These are phyloP conservation scores for Russula virescens DNA, from an alignment of 768 basidiomycete genomes.

Conservation along the genomic window DNA sequence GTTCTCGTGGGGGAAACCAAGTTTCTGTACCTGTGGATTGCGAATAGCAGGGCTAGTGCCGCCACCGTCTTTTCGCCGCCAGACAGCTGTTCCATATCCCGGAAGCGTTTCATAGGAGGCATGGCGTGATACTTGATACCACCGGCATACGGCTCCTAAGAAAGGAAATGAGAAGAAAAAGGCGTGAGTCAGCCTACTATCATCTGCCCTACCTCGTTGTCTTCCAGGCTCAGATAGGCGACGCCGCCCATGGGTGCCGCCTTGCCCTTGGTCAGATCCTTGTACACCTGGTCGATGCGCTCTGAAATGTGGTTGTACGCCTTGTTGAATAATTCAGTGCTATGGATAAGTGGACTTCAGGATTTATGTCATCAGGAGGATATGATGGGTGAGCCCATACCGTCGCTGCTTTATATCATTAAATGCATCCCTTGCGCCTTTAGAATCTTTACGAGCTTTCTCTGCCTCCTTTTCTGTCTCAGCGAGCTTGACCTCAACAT, in stretches of 20 bases:
- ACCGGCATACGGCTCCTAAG: constrained; percentile 72
- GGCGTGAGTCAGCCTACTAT: neutral
- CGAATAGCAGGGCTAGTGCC: constrained; percentile 91
- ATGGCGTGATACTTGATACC: constrained; percentile 99
- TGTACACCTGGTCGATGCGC: constrained; percentile 92
- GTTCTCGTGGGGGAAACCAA: neutral
- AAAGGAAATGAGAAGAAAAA: neutral
- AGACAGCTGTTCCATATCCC: constrained; percentile 98
- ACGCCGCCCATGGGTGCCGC: constrained; percentile 93
- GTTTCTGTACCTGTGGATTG: constrained; percentile 75
- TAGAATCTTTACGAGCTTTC: constrained; percentile 84
- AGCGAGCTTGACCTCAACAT: constrained; percentile 76
- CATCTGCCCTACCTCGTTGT: constrained; percentile 68
- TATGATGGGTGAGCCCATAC: constrained; percentile 35
- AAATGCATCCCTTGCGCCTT: constrained; percentile 85
- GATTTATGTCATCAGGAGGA: neutral
- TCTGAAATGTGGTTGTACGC: constrained; percentile 97
- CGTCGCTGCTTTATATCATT: constrained; percentile 79
- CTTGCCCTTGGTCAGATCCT: constrained; percentile 94
- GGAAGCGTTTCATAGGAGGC: constrained; percentile 99
- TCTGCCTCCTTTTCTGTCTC: constrained; percentile 93
- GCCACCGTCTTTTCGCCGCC: constrained; percentile 99
- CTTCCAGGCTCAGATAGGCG: constrained; percentile 93
- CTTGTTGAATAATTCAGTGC: constrained; percentile 86
- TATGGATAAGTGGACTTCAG: constrained; percentile 22